phyloP scores from a whole-genome alignment of 176 grass and related monocot species.

The Areca catechu region DNA sequence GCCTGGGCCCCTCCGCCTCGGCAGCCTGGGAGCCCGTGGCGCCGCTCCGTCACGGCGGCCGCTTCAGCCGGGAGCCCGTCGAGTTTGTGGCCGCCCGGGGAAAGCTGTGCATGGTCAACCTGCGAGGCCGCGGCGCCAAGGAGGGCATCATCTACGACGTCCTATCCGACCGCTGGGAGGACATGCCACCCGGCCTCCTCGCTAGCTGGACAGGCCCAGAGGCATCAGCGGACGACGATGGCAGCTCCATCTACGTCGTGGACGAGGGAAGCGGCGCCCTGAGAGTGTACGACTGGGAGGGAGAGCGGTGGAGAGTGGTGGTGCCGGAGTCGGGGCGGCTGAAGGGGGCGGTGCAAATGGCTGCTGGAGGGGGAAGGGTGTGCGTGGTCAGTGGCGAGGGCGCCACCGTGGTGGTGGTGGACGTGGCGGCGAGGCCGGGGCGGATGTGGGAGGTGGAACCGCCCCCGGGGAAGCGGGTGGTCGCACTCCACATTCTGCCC shows the following conservation, averaged over 20 bases:
- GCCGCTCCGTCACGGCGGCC: constrained; percentile 38
- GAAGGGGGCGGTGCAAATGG: constrained; percentile 50
- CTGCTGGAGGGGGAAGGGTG: constrained; percentile 27
- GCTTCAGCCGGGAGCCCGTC: constrained; percentile 63
- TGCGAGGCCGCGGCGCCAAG: constrained; percentile 42
- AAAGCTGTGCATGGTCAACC: constrained; percentile 88
- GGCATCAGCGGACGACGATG: background rate
- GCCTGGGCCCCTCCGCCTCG: background rate
- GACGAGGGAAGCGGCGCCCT: too few relatives aligned
- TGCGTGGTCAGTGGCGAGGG: constrained; percentile 31
- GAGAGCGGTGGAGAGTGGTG: too few relatives aligned
- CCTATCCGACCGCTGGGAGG: constrained; percentile 33
- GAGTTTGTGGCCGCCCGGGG: constrained; percentile 50
- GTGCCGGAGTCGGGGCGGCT: constrained; percentile 8
- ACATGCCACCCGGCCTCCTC: constrained; percentile 74
- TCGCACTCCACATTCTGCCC: constrained; percentile 65
- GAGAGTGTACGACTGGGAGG: too few relatives aligned
- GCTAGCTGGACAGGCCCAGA: constrained; percentile 59
- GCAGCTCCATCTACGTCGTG: constrained; percentile 25
- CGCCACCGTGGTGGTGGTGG: constrained; percentile 37
- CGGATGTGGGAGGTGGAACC: constrained; percentile 50
- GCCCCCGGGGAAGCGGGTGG: constrained; percentile 51
- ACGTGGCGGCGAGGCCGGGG: constrained; percentile 8
- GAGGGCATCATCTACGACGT: constrained; percentile 63
- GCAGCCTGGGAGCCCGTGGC: constrained; percentile 44